A percentile compares a stretch with the other conserved stretches of the same genome.
Evolutionary conservation across 2,329 filamentous ascomycete genomes (phyloP).

Genomic region (Coniochaeta sp.): DNA sequence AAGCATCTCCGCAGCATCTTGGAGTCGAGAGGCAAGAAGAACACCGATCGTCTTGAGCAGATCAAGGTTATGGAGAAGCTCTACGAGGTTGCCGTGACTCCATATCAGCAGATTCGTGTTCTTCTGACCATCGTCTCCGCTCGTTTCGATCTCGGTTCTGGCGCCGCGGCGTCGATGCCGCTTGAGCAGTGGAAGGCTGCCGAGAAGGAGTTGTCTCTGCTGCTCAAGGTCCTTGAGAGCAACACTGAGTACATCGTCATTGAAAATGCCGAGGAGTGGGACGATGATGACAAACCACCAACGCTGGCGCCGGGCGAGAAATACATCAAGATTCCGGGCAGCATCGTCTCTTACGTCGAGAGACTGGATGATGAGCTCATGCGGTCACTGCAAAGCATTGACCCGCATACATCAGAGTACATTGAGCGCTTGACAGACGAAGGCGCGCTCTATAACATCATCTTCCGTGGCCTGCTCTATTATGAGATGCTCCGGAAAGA

Average conservation of each 20-base stretch:
- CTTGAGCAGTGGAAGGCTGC: slow-evolving; percentile 96
- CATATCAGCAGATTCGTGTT: slow-evolving; percentile 91
- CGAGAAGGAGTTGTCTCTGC: slow-evolving; percentile 72
- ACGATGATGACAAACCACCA: slow-evolving; percentile 93
- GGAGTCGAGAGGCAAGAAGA: slow-evolving; percentile 97
- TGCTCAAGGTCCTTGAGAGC: slow-evolving; percentile 72
- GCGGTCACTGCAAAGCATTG: slow-evolving; percentile 92
- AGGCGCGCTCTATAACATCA: slow-evolving; percentile 80
- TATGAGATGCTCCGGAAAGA: slow-evolving; percentile 73
- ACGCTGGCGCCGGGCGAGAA: slow-evolving; percentile 64
- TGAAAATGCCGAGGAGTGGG: slow-evolving; percentile 95
- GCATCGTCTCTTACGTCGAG: slow-evolving; percentile 89
- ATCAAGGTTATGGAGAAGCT: slow-evolving; percentile 98
- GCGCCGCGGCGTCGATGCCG: slow-evolving; percentile 73
- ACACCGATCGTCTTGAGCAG: slow-evolving; percentile 90
- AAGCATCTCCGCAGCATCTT: slow-evolving; percentile 92
- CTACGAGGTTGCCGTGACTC: slow-evolving; percentile 76
- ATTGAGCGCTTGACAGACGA: slow-evolving; percentile 93
- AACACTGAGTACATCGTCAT: slow-evolving; percentile 78
- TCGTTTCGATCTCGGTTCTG: slow-evolving; percentile 84
- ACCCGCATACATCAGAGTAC: slow-evolving; percentile 97
- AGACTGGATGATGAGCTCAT: slow-evolving; percentile 95
- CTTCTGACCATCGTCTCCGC: slow-evolving; percentile 88
- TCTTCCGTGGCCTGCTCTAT: slow-evolving; percentile 83
- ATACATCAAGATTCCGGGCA: slow-evolving; percentile 87